Base-by-base conservation (phyloP, 768 basidiomycete species). In the Leucocoprinus leucothites region DNA sequence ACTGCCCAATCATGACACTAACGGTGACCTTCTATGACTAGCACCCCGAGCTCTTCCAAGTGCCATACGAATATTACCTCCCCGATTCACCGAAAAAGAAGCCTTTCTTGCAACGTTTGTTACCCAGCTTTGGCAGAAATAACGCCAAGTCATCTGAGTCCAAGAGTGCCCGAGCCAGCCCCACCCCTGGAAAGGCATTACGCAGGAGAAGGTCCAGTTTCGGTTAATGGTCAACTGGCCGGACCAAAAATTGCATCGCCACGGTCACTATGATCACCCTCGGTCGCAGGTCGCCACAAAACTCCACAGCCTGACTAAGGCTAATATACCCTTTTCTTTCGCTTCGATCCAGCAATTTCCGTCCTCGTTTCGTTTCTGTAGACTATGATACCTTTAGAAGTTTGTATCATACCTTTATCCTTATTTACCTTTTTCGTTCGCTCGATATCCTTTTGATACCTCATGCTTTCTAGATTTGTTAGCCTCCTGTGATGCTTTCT, bases 41-140 rank as follows among this genome's bases (percentile, higher is more conserved):
- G 57, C 28, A 48, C 21, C 41, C 53, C 36, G 40, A 55, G 51
- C 35, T 55, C 24, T 58, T 53, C 2, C 58, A 63, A 53, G 18
- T 60, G 21, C 60, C 60, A 14, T 56, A 48, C 49, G 42, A 48
- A 13, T 61, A 61, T 26, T 53, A 56, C 21, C 54, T 53, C n/a
- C n/a, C n/a, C n/a, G n/a, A n/a, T n/a, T n/a, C n/a, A 13, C 51
- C 59, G 14, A 63, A 53, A 40, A 61, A 61, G 44, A 31, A 42
- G 8, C 50, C 51, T 21, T 34, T 63, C 25, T 47, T 63, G 48
- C 61, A 63, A 36, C 56, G 62, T 9, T 52, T 63, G 34, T 63
- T 63, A 43, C 50, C 51, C 13, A 58, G 60, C 9, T 52, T 63
- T n/a, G 58, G 56, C 18, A 51, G 52, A 19, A 53, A 34, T 48